Percentiles rank a stretch among this genome's conserved stretches.
Evolutionary conservation across 768 basidiomycete genomes (phyloP).

Genomic region (Hygrophorus russula): DNA sequence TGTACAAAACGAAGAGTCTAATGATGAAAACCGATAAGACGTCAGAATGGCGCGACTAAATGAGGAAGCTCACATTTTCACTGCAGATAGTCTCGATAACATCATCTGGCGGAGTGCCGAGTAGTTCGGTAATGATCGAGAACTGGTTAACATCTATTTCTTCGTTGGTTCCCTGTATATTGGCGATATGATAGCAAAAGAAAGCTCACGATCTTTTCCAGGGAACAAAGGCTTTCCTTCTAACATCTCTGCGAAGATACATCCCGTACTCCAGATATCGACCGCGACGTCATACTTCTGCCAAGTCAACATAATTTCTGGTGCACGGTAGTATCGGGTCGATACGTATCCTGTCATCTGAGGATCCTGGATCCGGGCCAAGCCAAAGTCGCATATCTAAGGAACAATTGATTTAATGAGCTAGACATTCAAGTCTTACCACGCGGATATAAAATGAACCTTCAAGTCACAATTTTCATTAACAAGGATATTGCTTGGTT

Average conservation of each 20-base stretch:
- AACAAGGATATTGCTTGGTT: slow-evolving; percentile 98
- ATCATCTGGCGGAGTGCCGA: slow-evolving; percentile 99
- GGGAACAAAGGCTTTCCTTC: slow-evolving; percentile 98
- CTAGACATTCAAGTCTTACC: background rate
- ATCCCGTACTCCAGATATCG: slow-evolving; percentile 98
- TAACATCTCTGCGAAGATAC: slow-evolving; percentile 99
- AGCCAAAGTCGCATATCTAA: slow-evolving; percentile 97
- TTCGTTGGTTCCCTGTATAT: background rate
- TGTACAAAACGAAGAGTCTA: slow-evolving; percentile 99
- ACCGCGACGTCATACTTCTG: slow-evolving; percentile 99
- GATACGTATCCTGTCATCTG: slow-evolving; percentile 99
- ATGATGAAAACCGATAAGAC: slow-evolving; percentile 6
- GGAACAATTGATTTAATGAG: slow-evolving; percentile 7
- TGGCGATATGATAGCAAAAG: slow-evolving; percentile 1
- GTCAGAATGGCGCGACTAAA: slow-evolving; percentile 3
- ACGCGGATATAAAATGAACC: slow-evolving; percentile 29
- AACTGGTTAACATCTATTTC: slow-evolving; percentile 96
- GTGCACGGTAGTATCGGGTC: slow-evolving; percentile 96
- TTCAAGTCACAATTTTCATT: slow-evolving; percentile 99
- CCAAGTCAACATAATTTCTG: slow-evolving; percentile 99
- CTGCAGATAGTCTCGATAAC: slow-evolving; percentile 98
- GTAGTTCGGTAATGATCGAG: slow-evolving; percentile 95
- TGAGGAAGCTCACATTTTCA: slow-evolving; percentile 65
- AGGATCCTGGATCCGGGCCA: slow-evolving; percentile 97
- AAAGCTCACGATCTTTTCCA: slow-evolving; percentile 90